These are phyloP conservation scores for Osmanthus fragrans DNA, from an alignment of 257 asterid genomes.

Conservation along the genomic window DNA sequence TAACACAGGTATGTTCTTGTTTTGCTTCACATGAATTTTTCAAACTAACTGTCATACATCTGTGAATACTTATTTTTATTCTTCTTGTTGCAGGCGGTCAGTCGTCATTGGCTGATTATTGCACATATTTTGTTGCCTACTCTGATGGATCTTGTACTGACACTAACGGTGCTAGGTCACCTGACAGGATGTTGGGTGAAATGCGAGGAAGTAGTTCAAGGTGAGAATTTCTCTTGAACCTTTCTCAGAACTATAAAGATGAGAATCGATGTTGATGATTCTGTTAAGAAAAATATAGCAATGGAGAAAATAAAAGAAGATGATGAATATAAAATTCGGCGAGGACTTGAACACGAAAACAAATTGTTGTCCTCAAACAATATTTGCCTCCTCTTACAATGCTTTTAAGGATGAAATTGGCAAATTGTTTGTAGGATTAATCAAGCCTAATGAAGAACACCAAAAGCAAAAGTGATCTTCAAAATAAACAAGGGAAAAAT, in stretches of 20 bases:
- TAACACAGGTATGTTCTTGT: constrained; percentile 61
- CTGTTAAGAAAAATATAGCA: too few species aligned
- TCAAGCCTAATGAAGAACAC: too few species aligned
- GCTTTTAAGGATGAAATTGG: too few species aligned
- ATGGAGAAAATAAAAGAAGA: too few species aligned
- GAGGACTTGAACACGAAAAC: too few species aligned
- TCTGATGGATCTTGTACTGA: constrained; percentile 99
- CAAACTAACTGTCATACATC: not conserved
- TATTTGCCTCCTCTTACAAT: too few species aligned
- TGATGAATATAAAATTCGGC: too few species aligned
- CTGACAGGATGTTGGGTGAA: constrained; percentile 98
- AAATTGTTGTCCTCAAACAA: too few species aligned
- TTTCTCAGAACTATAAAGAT: not conserved
- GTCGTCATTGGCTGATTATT: constrained; percentile 98
- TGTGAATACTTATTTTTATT: not conserved
- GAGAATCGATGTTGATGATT: constrained; percentile 6
- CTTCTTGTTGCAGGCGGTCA: constrained; percentile 77
- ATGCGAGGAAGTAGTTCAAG: constrained; percentile 90
- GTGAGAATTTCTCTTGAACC: constrained; percentile 33
- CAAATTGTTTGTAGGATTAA: too few species aligned
- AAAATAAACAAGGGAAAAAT: too few species aligned
- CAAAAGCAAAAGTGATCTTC: too few species aligned
- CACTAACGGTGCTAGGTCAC: constrained; percentile 90
- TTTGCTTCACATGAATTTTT: not conserved
- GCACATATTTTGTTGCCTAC: constrained; percentile 94